Evolutionary conservation across 129 eudicot genomes (phyloP), one percentile per base, ranked within the genome.

Genomic region (Pittosporum tobira): DNA sequence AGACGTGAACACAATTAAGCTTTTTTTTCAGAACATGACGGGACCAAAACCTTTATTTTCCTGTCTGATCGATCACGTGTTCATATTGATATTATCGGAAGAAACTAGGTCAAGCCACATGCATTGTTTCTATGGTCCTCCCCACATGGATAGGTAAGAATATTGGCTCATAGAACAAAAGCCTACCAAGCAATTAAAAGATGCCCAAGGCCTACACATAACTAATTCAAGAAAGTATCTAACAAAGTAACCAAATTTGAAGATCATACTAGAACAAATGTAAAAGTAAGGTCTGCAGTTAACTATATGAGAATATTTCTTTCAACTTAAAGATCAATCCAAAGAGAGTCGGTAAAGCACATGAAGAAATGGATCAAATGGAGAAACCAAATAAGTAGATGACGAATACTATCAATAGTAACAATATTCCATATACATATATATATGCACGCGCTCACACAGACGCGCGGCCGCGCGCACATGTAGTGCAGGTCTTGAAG

Each of bases 51-150:
- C 31, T 55, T 66, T 50, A 38, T 36, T 13, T 57, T 53, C 55
- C 55, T 65, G 77, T 67, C 61, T 74, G 75, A 77, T 65, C 10
- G 10, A 51, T 36, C 74, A 73, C 79, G 57, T 71, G 77, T 49
- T 65, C 63, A 56, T 73, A 62, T 24, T 65, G 45, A 70, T 63
- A 66, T 57, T 65, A 54, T 78, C 50, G 24, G 46, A 74, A 73
- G n/a, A n/a, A n/a, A n/a, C n/a, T n/a, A n/a, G n/a, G n/a, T n/a
- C n/a, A n/a, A n/a, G n/a, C n/a, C n/a, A 77, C 83, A 73, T 77
- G 75, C 74, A 72, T 73, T 57, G 63, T 56, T 56, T 19, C 61
- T 30, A 56, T 56, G 61, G 46, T 56, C 61, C 61, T 56, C 61
- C 18, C 44, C 44, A 56, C 61, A 56, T 72, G 72, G 75, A 72